Evolutionary conservation across 1,284 basidiomycete species (phyloP).

Genomic region (Boletus sp.): DNA sequence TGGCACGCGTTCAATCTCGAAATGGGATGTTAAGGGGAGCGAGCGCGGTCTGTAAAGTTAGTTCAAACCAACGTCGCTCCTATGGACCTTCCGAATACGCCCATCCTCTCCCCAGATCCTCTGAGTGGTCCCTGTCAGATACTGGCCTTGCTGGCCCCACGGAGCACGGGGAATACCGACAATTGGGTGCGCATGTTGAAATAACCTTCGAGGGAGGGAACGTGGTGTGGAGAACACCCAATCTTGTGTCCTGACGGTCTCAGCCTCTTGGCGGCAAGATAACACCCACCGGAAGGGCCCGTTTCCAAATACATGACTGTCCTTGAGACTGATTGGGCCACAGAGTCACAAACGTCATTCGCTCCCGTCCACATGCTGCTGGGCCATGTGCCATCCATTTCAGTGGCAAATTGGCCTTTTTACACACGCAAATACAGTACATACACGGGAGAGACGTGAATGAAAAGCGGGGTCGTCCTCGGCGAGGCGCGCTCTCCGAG

Average conservation of each 20-base stretch:
- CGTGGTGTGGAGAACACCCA: conserved; percentile 30
- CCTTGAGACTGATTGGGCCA: not conserved
- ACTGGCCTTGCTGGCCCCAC: conserved; percentile 12
- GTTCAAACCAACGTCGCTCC: conserved; percentile 14
- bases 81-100: conserved; percentile 23
- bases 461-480: conserved; percentile 15
- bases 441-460: conserved; percentile 1
- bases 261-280: conserved; percentile 18
- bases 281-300: conserved; percentile 20
- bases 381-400: conserved; percentile 27
- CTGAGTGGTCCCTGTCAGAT: conserved; percentile 2
- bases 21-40: conserved; percentile 20
- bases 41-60: conserved; percentile 5
- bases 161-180: conserved; percentile 25
- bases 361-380: conserved; percentile 20
- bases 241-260: conserved; percentile 5
- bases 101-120: conserved; percentile 13
- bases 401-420: conserved; percentile 9
- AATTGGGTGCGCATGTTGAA: conserved; percentile 14
- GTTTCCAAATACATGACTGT: conserved; percentile 23
- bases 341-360: conserved; percentile 22
- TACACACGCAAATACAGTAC: not conserved
- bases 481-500: conserved; percentile 15
- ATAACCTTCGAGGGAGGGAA: conserved; percentile 32
- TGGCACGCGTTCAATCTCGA: conserved; percentile 22